Percentiles rank a stretch among this genome's conserved stretches.
phyloP scores from a whole-genome alignment of 2,329 filamentous ascomycete genomes.

The Dryadomyces quercus-mongolicae region DNA sequence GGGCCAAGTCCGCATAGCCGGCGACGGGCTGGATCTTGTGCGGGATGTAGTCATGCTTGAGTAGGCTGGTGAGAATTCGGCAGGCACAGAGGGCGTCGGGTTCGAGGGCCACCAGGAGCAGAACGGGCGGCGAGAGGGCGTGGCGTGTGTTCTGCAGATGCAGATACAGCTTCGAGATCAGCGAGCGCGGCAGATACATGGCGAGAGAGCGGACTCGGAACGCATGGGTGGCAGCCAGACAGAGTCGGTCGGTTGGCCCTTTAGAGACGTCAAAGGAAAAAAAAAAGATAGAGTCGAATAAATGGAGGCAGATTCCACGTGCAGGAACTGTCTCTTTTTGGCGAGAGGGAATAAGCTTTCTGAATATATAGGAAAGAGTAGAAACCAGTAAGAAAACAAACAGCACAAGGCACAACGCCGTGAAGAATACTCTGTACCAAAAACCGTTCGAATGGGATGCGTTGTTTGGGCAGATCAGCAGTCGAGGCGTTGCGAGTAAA shows the following conservation, averaged over 20 bases:
- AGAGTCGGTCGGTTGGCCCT: too few relatives aligned
- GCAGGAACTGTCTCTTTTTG: background rate
- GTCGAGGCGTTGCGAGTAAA: background rate
- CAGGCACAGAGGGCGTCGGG: slow-evolving; percentile 93
- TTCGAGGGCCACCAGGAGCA: slow-evolving; percentile 86
- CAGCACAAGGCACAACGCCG: background rate
- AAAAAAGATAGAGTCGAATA: slow-evolving; percentile 15
- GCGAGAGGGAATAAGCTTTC: background rate
- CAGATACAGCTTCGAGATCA: slow-evolving; percentile 83
- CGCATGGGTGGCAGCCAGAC: slow-evolving; percentile 4
- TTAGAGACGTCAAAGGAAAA: slow-evolving; percentile 10
- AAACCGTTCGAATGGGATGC: background rate
- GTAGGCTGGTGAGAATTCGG: slow-evolving; percentile 81
- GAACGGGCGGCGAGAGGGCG: slow-evolving; percentile 79
- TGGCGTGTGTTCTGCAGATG: slow-evolving; percentile 80
- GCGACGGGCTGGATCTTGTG: slow-evolving; percentile 95
- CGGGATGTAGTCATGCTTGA: slow-evolving; percentile 94
- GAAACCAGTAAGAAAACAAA: background rate
- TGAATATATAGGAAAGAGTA: background rate
- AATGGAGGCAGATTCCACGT: background rate
- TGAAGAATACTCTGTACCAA: background rate
- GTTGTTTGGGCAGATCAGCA: background rate
- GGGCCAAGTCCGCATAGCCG: slow-evolving; percentile 81
- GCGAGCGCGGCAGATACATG: slow-evolving; percentile 90
- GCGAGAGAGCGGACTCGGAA: slow-evolving; percentile 5